phyloP scores from a whole-genome alignment of 176 grass and related monocot species.

The Canna indica region DNA sequence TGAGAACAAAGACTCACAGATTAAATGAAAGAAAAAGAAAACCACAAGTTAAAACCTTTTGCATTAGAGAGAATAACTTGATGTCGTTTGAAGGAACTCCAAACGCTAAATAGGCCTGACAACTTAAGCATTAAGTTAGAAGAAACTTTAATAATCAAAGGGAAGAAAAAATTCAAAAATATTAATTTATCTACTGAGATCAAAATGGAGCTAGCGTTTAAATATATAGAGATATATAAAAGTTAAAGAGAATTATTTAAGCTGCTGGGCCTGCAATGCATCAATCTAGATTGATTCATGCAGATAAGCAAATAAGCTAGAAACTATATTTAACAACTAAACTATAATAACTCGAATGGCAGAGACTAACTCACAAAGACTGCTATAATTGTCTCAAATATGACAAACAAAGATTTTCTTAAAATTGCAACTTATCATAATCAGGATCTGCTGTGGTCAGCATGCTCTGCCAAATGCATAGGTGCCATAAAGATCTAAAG shows the following conservation, averaged over 20 bases:
- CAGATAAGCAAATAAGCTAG: too few species aligned
- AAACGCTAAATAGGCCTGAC: conserved; percentile 93
- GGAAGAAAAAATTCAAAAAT: conserved; percentile 10
- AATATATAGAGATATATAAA: background rate
- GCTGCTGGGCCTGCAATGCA: too few species aligned
- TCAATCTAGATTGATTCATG: too few species aligned
- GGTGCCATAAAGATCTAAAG: too few species aligned
- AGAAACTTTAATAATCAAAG: conserved; percentile 5
- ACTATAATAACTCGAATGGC: too few species aligned
- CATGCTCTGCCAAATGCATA: too few species aligned
- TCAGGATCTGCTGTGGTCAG: too few species aligned
- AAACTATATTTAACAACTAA: too few species aligned
- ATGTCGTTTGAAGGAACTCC: conserved; percentile 86
- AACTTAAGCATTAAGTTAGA: conserved; percentile 8
- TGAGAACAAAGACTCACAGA: conserved; percentile 9
- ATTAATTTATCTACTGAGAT: background rate
- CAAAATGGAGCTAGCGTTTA: background rate
- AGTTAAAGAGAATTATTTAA: background rate
- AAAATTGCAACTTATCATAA: too few species aligned
- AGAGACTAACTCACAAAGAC: too few species aligned
- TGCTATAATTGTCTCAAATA: too few species aligned
- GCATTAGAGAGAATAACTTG: conserved; percentile 97
- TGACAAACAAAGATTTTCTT: too few species aligned
- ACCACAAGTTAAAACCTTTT: conserved; percentile 53
- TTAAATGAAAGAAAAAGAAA: conserved; percentile 13